Percentiles rank a stretch among this genome's conserved stretches.
These are phyloP conservation scores for Candida sanyaensis DNA, from an alignment of 1,139 yeast species.

Conservation along the genomic window DNA sequence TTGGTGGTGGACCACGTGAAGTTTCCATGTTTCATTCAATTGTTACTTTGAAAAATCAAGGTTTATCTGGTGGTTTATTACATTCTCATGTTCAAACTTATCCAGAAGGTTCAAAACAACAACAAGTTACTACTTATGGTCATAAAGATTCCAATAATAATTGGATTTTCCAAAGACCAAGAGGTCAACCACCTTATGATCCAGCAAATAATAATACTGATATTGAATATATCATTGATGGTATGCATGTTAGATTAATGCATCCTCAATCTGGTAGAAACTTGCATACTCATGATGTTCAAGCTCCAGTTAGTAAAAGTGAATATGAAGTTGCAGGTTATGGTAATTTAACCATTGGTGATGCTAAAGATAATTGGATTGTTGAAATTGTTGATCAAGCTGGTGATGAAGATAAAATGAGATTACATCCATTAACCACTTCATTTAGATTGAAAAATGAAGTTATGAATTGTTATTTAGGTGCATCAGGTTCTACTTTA, in stretches of 20 bases:
- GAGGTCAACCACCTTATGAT: constrained; percentile 58
- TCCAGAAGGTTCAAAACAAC: constrained; percentile 96
- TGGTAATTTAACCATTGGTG: constrained; percentile 87
- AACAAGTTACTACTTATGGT: constrained; percentile 92
- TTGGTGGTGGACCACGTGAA: constrained; percentile 88
- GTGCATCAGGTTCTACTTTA: constrained; percentile 74
- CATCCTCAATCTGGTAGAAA: constrained; percentile 87
- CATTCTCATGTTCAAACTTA: constrained; percentile 93
- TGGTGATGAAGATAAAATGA: constrained; percentile 66
- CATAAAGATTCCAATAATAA: constrained; percentile 92
- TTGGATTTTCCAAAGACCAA: constrained; percentile 81
- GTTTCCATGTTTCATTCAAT: constrained; percentile 75
- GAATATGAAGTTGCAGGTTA: constrained; percentile 91
- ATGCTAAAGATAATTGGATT: constrained; percentile 90
- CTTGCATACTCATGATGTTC: constrained; percentile 82
- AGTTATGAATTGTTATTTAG: constrained; percentile 78
- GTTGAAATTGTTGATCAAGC: constrained; percentile 80
- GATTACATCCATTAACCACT: constrained; percentile 84
- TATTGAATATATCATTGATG: constrained; percentile 64
- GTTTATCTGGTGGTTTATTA: constrained; percentile 86
- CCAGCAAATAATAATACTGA: constrained; percentile 52
- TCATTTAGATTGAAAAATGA: constrained; percentile 76
- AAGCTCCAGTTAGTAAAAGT: constrained; percentile 74
- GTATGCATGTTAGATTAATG: constrained; percentile 72
- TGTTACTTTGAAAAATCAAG: constrained; percentile 85